A percentile compares a stretch with the other conserved stretches of the same genome.
phyloP scores from a whole-genome alignment of 1,284 basidiomycete species.

The Ustilago cynodontis region DNA sequence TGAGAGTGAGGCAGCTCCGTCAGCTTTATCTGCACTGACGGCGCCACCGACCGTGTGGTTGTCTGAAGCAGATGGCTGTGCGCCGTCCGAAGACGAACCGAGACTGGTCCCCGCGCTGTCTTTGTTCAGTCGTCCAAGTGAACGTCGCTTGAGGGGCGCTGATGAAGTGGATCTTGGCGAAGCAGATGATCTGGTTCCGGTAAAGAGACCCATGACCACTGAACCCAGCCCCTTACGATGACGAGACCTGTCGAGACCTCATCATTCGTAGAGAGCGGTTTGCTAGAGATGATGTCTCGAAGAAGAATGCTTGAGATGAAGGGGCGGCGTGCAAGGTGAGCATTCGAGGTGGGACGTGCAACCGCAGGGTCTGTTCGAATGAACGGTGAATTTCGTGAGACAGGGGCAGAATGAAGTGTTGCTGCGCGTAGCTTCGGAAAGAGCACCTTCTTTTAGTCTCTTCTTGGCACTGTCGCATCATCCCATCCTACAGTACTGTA shows the following conservation, averaged over 20 bases:
- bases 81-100: neutral
- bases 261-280: neutral
- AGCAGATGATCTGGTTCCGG: conserved; percentile 10
- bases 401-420: conserved; percentile 2
- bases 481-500: neutral
- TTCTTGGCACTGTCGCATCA: conserved; percentile 4
- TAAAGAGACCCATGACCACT: conserved; percentile 38
- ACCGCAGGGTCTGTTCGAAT: neutral
- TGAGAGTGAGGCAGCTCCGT: neutral
- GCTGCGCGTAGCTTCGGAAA: too few relatives aligned
- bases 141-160: conserved; percentile 29
- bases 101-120: neutral
- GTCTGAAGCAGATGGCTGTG: neutral
- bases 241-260: neutral
- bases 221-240: neutral
- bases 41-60: neutral
- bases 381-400: neutral
- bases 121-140: conserved; percentile 19
- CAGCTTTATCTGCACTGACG: neutral
- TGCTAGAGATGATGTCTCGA: neutral
- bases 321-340: neutral
- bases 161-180: conserved; percentile 16
- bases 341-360: neutral
- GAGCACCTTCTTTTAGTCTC: neutral
- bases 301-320: neutral